Percentiles rank a stretch among this genome's conserved stretches.
Evolutionary conservation across 2,329 filamentous ascomycete genomes (phyloP).

Genomic region (Colletotrichum lindemuthianum): DNA sequence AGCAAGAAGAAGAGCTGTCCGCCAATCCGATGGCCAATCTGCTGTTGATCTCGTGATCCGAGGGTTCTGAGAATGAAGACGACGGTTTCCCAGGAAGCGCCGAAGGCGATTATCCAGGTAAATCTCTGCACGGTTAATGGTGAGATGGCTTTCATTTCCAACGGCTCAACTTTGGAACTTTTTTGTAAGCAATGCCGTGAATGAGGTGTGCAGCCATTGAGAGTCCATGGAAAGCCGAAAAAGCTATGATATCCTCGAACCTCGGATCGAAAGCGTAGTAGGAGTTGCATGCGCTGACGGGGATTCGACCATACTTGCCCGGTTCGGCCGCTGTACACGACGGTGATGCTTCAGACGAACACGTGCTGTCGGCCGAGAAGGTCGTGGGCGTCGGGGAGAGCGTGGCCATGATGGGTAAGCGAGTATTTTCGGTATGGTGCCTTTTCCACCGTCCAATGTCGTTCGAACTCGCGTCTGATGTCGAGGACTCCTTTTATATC

Average conservation of each 20-base stretch:
- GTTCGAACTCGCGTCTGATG: constrained; percentile 25
- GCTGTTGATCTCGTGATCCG: constrained; percentile 51
- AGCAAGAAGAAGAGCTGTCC: constrained; percentile 52
- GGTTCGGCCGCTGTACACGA: constrained; percentile 47
- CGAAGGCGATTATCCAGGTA: constrained; percentile 54
- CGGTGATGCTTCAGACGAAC: constrained; percentile 7
- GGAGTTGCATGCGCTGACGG: constrained; percentile 45
- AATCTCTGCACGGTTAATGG: constrained; percentile 38
- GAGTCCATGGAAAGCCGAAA: constrained; percentile 45
- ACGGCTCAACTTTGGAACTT: constrained; percentile 36
- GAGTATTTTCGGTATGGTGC: no score
- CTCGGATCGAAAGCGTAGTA: constrained; percentile 46
- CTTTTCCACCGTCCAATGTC: not conserved
- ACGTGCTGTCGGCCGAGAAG: constrained; percentile 1
- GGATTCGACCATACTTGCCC: constrained; percentile 45
- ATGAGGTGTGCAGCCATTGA: constrained; percentile 42
- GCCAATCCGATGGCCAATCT: constrained; percentile 42
- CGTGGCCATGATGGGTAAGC: not conserved
- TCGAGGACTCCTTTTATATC: not conserved
- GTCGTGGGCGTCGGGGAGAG: not conserved
- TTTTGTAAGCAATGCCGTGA: constrained; percentile 45
- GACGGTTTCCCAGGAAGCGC: constrained; percentile 49
- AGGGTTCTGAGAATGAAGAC: constrained; percentile 50
- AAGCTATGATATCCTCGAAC: constrained; percentile 47
- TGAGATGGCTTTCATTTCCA: no score